Conservation (phyloP, 768 basidiomycete species). For the Lyophyllum atratum region DNA sequence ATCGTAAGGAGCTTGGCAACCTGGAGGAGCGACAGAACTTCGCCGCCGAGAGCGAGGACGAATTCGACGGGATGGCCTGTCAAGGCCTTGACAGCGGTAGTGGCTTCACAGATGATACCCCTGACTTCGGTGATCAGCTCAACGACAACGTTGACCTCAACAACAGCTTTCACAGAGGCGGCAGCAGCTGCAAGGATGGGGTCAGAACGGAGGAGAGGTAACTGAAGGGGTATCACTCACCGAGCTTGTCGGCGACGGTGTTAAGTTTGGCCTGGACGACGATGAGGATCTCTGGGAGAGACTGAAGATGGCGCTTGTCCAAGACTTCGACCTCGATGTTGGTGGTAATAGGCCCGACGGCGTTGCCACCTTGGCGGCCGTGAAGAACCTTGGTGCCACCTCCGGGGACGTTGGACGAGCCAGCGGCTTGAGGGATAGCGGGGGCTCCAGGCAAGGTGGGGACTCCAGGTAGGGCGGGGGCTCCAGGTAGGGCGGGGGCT, state of each 20-base stretch:
- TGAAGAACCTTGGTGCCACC: background rate
- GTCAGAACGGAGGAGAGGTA: background rate
- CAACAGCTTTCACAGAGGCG: conserved; percentile 2
- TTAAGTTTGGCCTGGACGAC: background rate
- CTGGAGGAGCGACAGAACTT: conserved; percentile 11
- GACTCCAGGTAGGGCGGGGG: no score
- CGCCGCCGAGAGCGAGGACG: conserved; percentile 13
- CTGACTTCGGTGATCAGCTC: conserved; percentile 17
- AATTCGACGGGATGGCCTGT: conserved; percentile 7
- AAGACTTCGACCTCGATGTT: background rate
- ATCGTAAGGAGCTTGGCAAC: conserved; percentile 12
- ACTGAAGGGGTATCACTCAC: background rate
- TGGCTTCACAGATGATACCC: conserved; percentile 5
- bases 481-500: background rate
- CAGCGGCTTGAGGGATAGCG: no score
- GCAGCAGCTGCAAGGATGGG: conserved; percentile 1
- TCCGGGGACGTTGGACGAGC: background rate
- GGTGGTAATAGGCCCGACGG: background rate
- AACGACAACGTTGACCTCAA: conserved; percentile 14
- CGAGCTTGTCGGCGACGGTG: background rate
- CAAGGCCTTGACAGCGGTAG: conserved; percentile 16
- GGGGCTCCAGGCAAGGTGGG: no score
- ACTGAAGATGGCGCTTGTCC: background rate
- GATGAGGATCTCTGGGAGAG: conserved; percentile 8
- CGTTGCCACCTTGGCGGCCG: background rate